Base-by-base conservation (phyloP, 352 stramenopile species). In the Pythium scleroteichum region DNA sequence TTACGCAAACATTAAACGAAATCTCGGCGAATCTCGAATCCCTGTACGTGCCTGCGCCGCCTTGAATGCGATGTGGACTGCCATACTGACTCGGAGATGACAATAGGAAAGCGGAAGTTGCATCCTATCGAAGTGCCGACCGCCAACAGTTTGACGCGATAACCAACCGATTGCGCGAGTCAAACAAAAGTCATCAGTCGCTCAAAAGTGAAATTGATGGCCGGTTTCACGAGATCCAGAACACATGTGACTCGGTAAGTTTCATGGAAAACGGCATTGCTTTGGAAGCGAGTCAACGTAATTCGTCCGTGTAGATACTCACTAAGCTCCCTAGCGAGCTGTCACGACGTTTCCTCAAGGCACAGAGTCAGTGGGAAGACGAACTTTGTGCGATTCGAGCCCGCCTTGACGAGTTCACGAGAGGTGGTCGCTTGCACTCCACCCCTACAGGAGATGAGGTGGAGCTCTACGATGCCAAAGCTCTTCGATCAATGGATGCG, bases 91-190 rank as follows among this genome's bases (percentile, higher is more conserved):
- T 10, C 41, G 7, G 16, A 26, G 8, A 38, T 19, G 9, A n/a
- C 44, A 85, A 76, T 23, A 86, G 78, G 62, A 45, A 64, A 23
- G 77, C 29, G 5, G 29, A 88, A 32, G 44, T 73, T 1, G 42
- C 59, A 9, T 53, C 69, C 7, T 76, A 81, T 47, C 71, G 78
- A 27, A 61, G 39, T 3, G 78, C 75, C 0, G 77, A 90, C 46
- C 71, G 81, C 7, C 72, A 80, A 49, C 81, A 88, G 45, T 87
- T 90, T 40, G 77, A 88, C 8, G 68, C 73, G 6, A 44, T 88
- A 27, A 84, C 78, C 4, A 87, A 79, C 48, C 75, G 81, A 12
- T 26, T 87, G 44, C 73, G 78, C 6, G 81, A 90, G 52, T 58
- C 75, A 22, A 46, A 60, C 26, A 87, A 84, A 52, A 75, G 54